phyloP scores from a whole-genome alignment of 2,329 filamentous ascomycete genomes.

The Clonostachys rhizophaga region DNA sequence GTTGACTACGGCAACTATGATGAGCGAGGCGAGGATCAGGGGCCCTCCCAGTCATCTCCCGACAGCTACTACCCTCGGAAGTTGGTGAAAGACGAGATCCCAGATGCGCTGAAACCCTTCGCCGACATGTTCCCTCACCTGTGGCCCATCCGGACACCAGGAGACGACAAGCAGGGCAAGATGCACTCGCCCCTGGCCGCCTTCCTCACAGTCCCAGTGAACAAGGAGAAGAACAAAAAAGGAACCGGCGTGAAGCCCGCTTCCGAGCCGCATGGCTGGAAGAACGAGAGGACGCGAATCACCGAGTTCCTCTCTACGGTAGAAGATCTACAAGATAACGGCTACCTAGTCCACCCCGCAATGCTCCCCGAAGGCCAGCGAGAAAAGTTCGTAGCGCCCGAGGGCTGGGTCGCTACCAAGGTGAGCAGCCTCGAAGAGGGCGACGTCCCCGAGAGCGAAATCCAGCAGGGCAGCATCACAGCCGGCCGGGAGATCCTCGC shows the following conservation, averaged over 20 bases:
- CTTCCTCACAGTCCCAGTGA: conserved; percentile 71
- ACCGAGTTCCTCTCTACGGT: conserved; percentile 70
- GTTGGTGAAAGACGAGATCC: conserved; percentile 45
- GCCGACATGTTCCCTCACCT: conserved; percentile 81
- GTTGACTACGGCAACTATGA: conserved; percentile 42
- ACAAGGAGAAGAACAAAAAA: conserved; percentile 61
- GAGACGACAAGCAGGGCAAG: conserved; percentile 74
- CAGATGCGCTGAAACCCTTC: conserved; percentile 57
- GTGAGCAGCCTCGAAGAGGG: conserved; percentile 65
- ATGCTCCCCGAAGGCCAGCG: conserved; percentile 57
- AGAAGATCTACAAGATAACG: conserved; percentile 75
- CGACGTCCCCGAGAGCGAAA: conserved; percentile 60
- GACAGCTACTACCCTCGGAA: conserved; percentile 56
- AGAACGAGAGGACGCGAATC: conserved; percentile 74
- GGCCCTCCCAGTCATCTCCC: conserved; percentile 34
- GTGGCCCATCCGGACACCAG: conserved; percentile 85
- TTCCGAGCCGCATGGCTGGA: conserved; percentile 60
- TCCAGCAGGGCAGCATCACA: conserved; percentile 78
- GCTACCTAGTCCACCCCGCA: conserved; percentile 80
- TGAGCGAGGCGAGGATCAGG: conserved; percentile 19
- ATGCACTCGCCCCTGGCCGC: conserved; percentile 85
- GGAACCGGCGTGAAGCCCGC: conserved; percentile 51
- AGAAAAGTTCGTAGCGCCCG: conserved; percentile 46
- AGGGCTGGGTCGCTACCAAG: conserved; percentile 79
- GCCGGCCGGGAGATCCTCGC: conserved; percentile 75